Base-by-base conservation (phyloP, 495 filamentous ascomycete genomes). In the Penicillium ucsense region DNA sequence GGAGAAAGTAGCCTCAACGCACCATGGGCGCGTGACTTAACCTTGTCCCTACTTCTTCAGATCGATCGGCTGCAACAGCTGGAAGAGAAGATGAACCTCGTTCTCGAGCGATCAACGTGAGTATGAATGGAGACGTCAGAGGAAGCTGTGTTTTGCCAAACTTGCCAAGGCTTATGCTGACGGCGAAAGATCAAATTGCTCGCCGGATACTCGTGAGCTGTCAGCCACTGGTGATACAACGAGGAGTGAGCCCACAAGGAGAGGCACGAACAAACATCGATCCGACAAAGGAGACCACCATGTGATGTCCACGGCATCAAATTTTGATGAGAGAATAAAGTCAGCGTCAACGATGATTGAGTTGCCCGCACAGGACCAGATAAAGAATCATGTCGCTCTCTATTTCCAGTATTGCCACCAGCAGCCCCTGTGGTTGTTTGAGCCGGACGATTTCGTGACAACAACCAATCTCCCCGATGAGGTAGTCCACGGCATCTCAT, bases 361-460 rank as follows among this genome's bases (percentile, higher is more conserved):
- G 28, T 54, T 61, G 40, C 56, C 60, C 3, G 48, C 59, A 0
- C 55, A 56, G 10, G 49, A 58, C 0, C 49, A 56, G 32, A 47
- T 71, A 5, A 45, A 54, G 9, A 54, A 57, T 28, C 56, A 52
- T 6, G 51, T 72, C 34, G 55, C 55, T 32, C 56, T 68, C 6
- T 73, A 73, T 32, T 65, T 70, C 8, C 56, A 64, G 30, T 70
- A 62, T 44, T 73, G 70, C 42, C 68, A 73, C 49, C 61, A 70
- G 38, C 70, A 73, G 39, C 70, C 70, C 7, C 53, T 73, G 8
- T 73, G 70, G 70, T 61, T 68, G 28, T 65, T 73, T 36, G 63
- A 70, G 35, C 52, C 57, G 4, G 61, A 65, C n/a, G 63, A 68
- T 28, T 47, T 71, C 9, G 52, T 50, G 1, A 48, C 53, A 10